A percentile compares a stretch with the other conserved stretches of the same genome.
These are phyloP conservation scores for Fagopyrum tataricum DNA, from an alignment of 148 eudicot species.

Conservation along the genomic window DNA sequence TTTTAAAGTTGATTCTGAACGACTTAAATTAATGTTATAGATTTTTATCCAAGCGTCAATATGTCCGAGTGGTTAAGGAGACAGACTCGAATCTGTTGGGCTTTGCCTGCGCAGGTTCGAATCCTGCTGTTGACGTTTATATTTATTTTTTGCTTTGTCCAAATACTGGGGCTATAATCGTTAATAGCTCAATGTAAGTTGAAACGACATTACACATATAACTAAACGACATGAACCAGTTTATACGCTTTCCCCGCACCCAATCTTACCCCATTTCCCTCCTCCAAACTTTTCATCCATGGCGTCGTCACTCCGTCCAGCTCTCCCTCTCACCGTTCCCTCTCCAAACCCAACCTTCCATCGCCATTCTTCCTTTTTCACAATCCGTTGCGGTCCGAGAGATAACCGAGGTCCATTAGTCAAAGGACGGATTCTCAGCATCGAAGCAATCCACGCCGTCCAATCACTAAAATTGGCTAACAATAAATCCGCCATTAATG, in stretches of 20 bases:
- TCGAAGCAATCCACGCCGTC: conserved; percentile 82
- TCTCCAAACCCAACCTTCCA: neutral
- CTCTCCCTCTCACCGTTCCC: neutral
- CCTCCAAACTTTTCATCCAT: conserved; percentile 5
- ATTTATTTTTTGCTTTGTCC: neutral
- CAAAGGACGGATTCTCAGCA: conserved; percentile 66
- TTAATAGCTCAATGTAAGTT: neutral
- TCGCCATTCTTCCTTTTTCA: neutral
- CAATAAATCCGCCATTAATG: conserved; percentile 21
- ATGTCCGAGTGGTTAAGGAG: conserved; percentile 83
- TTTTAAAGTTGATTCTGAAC: too few relatives aligned
- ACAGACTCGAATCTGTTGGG: conserved; percentile 83
- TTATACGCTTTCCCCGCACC: neutral
- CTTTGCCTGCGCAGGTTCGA: conserved; percentile 74
- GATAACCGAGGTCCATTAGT: conserved; percentile 65
- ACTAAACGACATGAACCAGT: neutral
- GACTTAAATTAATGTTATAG: too few relatives aligned
- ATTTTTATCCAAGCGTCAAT: too few relatives aligned
- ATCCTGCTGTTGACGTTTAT: conserved; percentile 51
- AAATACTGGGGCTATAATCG: neutral
- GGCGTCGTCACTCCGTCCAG: conserved; percentile 15
- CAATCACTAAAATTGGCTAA: conserved; percentile 80
- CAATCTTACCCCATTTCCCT: neutral
- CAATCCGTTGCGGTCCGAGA: conserved; percentile 56
- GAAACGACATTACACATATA: neutral